These are phyloP conservation scores for Collybiopsis confluens DNA, from an alignment of 768 basidiomycete genomes.

Conservation along the genomic window DNA sequence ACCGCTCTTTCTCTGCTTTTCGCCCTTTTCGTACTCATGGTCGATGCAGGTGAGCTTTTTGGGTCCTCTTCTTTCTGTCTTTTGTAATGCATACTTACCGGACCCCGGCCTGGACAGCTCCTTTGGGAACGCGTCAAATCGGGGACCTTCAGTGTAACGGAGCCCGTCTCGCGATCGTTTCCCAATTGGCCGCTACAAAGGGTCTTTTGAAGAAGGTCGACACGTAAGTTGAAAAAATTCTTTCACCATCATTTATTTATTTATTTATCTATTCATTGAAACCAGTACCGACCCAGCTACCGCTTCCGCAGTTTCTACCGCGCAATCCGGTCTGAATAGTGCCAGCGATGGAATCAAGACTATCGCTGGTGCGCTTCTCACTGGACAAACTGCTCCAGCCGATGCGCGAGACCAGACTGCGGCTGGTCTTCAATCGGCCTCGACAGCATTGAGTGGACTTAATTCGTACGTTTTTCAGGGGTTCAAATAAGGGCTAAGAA, in stretches of 20 bases:
- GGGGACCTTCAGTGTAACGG: constrained; percentile 29
- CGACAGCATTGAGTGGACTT: constrained; percentile 5
- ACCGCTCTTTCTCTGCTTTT: not conserved
- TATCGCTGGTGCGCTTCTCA: constrained; percentile 6
- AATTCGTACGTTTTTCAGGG: constrained; percentile 8
- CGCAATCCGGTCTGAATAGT: constrained; percentile 1
- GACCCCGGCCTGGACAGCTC: constrained; percentile 3
- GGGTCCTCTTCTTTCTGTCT: not conserved
- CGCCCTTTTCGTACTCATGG: not conserved
- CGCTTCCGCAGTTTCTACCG: not conserved
- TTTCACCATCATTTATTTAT: too few species aligned
- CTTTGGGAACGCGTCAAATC: constrained; percentile 21
- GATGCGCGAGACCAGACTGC: constrained; percentile 4
- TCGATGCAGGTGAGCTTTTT: not conserved
- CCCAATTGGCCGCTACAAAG: constrained; percentile 16
- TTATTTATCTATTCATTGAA: too few species aligned
- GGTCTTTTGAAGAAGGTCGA: not conserved
- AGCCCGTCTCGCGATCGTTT: constrained; percentile 25
- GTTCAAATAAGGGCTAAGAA: too few species aligned
- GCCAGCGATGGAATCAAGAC: constrained; percentile 10
- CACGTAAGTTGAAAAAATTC: not conserved
- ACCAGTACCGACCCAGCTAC: constrained; percentile 1
- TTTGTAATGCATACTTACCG: not conserved
- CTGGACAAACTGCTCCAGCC: constrained; percentile 6
- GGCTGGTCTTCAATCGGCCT: not conserved